phyloP scores from a whole-genome alignment of 495 filamentous ascomycete genomes.

The Ramalina intermedia region DNA sequence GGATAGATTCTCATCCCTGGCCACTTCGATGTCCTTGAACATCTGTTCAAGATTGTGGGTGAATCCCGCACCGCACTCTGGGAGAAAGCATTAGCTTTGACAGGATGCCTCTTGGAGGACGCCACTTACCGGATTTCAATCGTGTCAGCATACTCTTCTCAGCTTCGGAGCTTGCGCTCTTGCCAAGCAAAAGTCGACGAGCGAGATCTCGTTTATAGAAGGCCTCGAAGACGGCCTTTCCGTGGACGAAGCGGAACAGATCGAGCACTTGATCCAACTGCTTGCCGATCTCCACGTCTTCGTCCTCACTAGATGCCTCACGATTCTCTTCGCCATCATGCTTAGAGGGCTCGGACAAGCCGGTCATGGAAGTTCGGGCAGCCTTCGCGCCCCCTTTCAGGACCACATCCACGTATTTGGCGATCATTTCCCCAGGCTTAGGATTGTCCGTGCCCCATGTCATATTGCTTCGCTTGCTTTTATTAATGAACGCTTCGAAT shows the following conservation, averaged over 20 bases:
- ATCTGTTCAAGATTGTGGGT: constrained; percentile 96
- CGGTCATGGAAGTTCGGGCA: constrained; percentile 23
- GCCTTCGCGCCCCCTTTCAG: constrained; percentile 77
- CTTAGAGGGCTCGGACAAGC: background rate
- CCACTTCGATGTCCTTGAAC: constrained; percentile 95
- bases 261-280: constrained; percentile 86
- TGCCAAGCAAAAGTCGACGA: constrained; percentile 69
- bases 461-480: constrained; percentile 47
- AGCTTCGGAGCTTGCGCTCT: constrained; percentile 85
- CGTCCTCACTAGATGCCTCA: constrained; percentile 49
- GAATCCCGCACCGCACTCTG: constrained; percentile 83
- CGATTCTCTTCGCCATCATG: constrained; percentile 32
- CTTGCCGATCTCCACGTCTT: constrained; percentile 76
- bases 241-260: constrained; percentile 91
- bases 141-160: constrained; percentile 88
- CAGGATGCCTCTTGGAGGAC: background rate
- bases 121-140: constrained; percentile 53
- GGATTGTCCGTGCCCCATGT: constrained; percentile 68
- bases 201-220: constrained; percentile 98
- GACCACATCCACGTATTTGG: constrained; percentile 86
- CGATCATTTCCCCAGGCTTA: constrained; percentile 96
- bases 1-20: constrained; percentile 65
- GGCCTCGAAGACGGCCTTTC: constrained; percentile 93
- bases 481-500: constrained; percentile 84
- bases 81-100: background rate